A percentile compares a stretch with the other conserved stretches of the same genome.
phyloP scores from a whole-genome alignment of 768 basidiomycete genomes.

The Paxillus ammoniavirescens region DNA sequence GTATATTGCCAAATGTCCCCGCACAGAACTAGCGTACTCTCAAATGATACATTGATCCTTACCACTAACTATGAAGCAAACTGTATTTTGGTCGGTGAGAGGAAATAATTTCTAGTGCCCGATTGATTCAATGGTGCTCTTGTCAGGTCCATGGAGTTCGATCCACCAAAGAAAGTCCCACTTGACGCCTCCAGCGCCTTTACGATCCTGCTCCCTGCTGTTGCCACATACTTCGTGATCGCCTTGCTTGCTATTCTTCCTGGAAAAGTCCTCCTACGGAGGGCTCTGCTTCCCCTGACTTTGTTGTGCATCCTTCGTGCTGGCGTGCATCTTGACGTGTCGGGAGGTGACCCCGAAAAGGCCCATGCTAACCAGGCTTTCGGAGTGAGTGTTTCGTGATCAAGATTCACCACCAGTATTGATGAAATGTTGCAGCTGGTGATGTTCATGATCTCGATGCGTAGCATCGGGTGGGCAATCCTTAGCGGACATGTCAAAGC shows the following conservation, averaged over 20 bases:
- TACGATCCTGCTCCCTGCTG: slow-evolving; percentile 37
- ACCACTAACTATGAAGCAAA: no score
- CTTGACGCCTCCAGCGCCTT: slow-evolving; percentile 23
- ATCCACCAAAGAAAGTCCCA: slow-evolving; percentile 2
- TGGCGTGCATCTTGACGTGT: slow-evolving; percentile 13
- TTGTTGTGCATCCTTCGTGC: slow-evolving; percentile 42
- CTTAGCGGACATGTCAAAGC: background rate
- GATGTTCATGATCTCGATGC: slow-evolving; percentile 11
- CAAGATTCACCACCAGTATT: background rate
- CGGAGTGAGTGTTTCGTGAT: background rate
- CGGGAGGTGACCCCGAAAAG: slow-evolving; percentile 5
- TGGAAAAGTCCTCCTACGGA: slow-evolving; percentile 38
- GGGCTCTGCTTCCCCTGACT: slow-evolving; percentile 46
- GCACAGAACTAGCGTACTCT: no score
- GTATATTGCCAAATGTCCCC: no score
- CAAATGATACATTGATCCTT: no score
- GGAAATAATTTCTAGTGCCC: background rate
- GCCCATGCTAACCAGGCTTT: slow-evolving; percentile 8
- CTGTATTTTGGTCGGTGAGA: no score
- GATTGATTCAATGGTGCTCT: background rate
- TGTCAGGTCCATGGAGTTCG: background rate
- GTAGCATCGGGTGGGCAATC: slow-evolving; percentile 10
- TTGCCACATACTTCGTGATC: slow-evolving; percentile 45
- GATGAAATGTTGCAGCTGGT: background rate
- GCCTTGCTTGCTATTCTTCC: slow-evolving; percentile 46